Evolutionary conservation across 345 rosid species (phyloP).

Genomic region (Heritiera littoralis): DNA sequence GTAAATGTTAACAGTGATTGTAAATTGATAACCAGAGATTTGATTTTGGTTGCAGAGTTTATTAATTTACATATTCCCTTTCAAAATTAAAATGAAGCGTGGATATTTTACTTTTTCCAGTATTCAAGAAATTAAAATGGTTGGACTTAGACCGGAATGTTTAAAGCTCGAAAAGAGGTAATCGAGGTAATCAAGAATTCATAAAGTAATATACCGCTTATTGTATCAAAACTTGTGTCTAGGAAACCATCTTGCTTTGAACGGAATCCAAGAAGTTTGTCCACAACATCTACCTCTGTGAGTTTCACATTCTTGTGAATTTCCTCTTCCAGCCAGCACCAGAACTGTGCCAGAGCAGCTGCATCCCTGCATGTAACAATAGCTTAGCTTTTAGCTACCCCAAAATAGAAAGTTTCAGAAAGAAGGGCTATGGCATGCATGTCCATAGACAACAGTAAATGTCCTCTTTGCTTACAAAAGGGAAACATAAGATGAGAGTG

Average conservation of each 20-base stretch:
- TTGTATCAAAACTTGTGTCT: slow-evolving; percentile 96
- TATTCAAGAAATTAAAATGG: neutral
- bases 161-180: neutral
- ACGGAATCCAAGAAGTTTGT: slow-evolving; percentile 86
- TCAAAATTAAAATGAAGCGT: neutral
- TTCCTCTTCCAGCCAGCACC: slow-evolving; percentile 94
- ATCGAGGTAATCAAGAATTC: slow-evolving; percentile 20
- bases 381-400: neutral
- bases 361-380: slow-evolving; percentile 68
- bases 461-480: slow-evolving; percentile 11
- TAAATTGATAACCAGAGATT: neutral
- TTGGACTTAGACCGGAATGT: neutral
- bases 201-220: slow-evolving; percentile 64
- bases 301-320: slow-evolving; percentile 54
- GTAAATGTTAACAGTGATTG: slow-evolving; percentile 16
- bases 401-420: neutral
- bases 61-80: neutral
- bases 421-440: slow-evolving; percentile 4
- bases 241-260: slow-evolving; percentile 75
- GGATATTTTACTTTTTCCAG: neutral
- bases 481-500: neutral
- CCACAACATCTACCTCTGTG: slow-evolving; percentile 88
- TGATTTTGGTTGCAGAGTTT: neutral
- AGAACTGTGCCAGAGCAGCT: slow-evolving; percentile 85
- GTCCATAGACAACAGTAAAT: neutral